Conservation (phyloP, 371 early-diverging fungal species). For the Lichtheimia corymbifera region DNA sequence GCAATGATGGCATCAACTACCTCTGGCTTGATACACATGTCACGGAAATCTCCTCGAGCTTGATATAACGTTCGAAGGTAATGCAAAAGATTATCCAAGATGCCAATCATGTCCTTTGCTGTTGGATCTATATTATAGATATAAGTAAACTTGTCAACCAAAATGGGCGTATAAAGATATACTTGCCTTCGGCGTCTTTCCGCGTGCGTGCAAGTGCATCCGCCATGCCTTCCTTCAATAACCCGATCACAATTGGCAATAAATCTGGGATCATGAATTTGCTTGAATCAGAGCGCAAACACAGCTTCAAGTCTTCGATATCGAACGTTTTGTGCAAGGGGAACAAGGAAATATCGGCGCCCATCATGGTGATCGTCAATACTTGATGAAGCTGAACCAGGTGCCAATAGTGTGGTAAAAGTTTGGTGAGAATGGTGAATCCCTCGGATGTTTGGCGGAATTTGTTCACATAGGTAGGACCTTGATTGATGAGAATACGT, state of each 20-base stretch:
- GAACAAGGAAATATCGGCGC: slow-evolving; percentile 57
- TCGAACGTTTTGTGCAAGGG: slow-evolving; percentile 52
- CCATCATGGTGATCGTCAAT: slow-evolving; percentile 58
- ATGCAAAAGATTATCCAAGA: slow-evolving; percentile 51
- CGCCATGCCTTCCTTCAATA: slow-evolving; percentile 30
- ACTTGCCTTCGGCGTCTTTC: background rate
- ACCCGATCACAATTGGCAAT: slow-evolving; percentile 25
- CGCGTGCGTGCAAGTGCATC: background rate
- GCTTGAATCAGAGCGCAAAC: slow-evolving; percentile 4
- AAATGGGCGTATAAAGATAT: background rate
- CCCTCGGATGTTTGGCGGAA: slow-evolving; percentile 64
- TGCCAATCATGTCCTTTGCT: background rate
- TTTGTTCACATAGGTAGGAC: slow-evolving; percentile 51
- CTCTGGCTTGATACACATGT: slow-evolving; percentile 57
- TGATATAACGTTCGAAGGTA: slow-evolving; percentile 60
- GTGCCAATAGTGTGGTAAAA: slow-evolving; percentile 66
- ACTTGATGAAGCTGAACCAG: slow-evolving; percentile 62
- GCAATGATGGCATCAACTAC: slow-evolving; percentile 56
- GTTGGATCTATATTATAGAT: background rate
- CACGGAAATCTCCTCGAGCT: slow-evolving; percentile 56
- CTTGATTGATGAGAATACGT: slow-evolving; percentile 55
- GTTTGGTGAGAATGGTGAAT: slow-evolving; percentile 54
- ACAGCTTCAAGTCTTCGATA: slow-evolving; percentile 32
- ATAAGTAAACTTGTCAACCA: background rate
- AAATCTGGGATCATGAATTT: slow-evolving; percentile 36